Percentiles rank a stretch among this genome's conserved stretches.
These are phyloP conservation scores for Corymbia maculata DNA, from an alignment of 345 rosid genomes.

Conservation along the genomic window DNA sequence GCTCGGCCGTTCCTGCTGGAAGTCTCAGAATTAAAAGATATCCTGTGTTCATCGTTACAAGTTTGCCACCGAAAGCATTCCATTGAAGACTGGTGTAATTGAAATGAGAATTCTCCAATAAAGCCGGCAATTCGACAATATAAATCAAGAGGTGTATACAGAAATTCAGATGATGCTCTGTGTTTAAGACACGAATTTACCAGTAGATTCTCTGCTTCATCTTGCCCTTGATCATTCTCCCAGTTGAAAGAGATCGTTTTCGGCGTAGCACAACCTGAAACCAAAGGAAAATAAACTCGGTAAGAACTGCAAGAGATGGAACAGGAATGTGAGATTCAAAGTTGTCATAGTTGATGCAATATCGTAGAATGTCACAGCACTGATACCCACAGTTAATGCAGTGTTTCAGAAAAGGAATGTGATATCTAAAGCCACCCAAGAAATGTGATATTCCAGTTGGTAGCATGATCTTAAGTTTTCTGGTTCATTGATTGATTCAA, in stretches of 20 bases:
- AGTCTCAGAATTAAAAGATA: not conserved
- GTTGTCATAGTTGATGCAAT: not conserved
- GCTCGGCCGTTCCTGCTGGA: not conserved
- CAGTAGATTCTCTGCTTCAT: constrained; percentile 16
- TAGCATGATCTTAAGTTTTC: not conserved
- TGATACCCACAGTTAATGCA: not conserved
- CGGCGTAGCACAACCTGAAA: constrained; percentile 40
- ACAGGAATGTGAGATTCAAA: not conserved
- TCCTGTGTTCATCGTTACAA: not conserved
- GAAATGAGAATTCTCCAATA: not conserved
- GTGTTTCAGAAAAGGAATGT: not conserved
- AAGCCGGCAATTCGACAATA: not conserved
- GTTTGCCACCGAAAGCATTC: not conserved
- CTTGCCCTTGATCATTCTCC: constrained; percentile 13
- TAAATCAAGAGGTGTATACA: not conserved
- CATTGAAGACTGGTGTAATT: not conserved
- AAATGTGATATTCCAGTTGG: not conserved
- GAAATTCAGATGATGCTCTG: not conserved
- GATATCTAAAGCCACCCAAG: not conserved
- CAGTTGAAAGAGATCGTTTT: constrained; percentile 28
- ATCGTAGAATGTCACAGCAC: not conserved
- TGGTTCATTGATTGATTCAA: not conserved
- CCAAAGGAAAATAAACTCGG: not conserved
- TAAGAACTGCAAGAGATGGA: not conserved
- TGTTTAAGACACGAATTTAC: constrained; percentile 7